Base-by-base conservation (phyloP, 2,329 filamentous ascomycete genomes). In the Hypomyces perniciosus region DNA sequence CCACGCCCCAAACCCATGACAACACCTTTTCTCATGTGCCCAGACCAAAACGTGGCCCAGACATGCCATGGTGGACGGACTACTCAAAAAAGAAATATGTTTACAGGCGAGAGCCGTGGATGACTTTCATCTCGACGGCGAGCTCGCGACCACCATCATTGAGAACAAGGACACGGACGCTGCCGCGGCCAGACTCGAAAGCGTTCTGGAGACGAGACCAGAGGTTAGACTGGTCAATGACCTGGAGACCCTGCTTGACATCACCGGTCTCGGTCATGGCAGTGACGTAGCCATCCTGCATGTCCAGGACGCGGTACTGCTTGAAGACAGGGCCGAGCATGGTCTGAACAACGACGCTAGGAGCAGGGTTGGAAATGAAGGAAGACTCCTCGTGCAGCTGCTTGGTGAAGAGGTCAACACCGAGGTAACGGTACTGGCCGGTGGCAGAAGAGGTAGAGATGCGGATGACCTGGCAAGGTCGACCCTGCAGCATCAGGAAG, bases 251-350 rank as follows among this genome's bases (percentile, higher is more conserved):
- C 77, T 96, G 91, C 88, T 97, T 97, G 80, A 99, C 90, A 70
- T 99, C 92, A 65, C 93, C 91, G 59, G 86, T 89, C 86, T 99
- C 93, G 69, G 93, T 99, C 91, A 99, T 97, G 79, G 91, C 91
- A 61, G 95, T 90, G 67, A 99, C 74, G 65, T 85, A 64, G 63
- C 81, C 91, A 61, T 95, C 88, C 72, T 90, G 85, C 62, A 99
- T 86, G 79, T 99, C 93, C 57, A 99, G 86, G 70, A 99, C 92
- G 68, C 93, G 91, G 86, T 99, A 99, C 83, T 97, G 93, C 90
- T 97, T 97, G 90, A 97, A 96, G 78, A 97, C 85, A 58, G 93
- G 93, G 65, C 92, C 93, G 61, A 95, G 88, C 90, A 99, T 97
- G 78, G 92, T 97, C 86, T 99, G 93, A 66, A 99, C 92, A 58